Evolutionary conservation across 768 basidiomycete genomes (phyloP), one percentile per base, ranked within the genome.

Genomic region (Pluteus cervinus): DNA sequence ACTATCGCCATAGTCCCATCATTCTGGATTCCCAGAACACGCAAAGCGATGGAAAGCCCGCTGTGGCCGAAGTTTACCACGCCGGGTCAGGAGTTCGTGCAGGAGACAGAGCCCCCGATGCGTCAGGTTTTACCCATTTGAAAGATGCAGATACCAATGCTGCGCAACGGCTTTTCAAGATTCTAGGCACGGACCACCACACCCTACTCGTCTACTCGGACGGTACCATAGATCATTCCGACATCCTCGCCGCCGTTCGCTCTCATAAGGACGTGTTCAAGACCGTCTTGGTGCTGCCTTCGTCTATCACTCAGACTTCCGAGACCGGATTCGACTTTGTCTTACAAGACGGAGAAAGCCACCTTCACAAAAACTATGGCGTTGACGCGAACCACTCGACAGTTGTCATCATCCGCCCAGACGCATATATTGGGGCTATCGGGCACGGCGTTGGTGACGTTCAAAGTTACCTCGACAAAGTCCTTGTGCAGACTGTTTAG

Each of bases 1-100:
- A 71, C 49, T 71, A 64, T 46, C 56, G 68, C 11, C 61, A 58
- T 48, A 70, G 70, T 45, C 47, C 60, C 2, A 54, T 73, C 29
- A 56, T 71, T 0, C 16, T 64, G 20, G 71, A 71, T n/a, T n/a
- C n/a, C n/a, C n/a, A n/a, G n/a, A n/a, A n/a, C n/a, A n/a, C n/a
- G n/a, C n/a, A n/a, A n/a, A n/a, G n/a, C n/a, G n/a, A n/a, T n/a
- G n/a, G n/a, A n/a, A n/a, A n/a, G n/a, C n/a, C n/a, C n/a, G n/a
- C n/a, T n/a, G n/a, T n/a, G n/a, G n/a, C n/a, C n/a, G n/a, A n/a
- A n/a, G n/a, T n/a, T n/a, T n/a, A n/a, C n/a, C n/a, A 34, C n/a
- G 24, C 18, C 33, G 33, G 7, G 17, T 20, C 33, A 10, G 33
- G 18, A 14, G 33, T 22, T 34, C 33, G 17, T 6, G 33, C 33